A percentile compares a stretch with the other conserved stretches of the same genome.
Evolutionary conservation across 345 rosid species (phyloP).

Genomic region (Syzygium aqueum): DNA sequence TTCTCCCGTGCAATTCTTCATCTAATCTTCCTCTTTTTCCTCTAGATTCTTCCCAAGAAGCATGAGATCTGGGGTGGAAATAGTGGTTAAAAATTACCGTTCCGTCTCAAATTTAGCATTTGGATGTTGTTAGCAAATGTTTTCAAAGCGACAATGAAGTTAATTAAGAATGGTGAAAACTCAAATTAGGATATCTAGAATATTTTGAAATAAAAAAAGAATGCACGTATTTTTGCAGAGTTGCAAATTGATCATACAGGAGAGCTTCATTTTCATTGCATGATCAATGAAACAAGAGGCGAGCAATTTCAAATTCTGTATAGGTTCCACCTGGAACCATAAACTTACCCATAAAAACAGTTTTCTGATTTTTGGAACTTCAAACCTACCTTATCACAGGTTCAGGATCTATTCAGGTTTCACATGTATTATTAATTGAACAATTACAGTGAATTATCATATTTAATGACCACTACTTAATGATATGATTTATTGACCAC

Average conservation of each 20-base stretch:
- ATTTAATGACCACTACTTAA: no score
- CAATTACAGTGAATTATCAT: no score
- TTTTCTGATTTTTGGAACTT: no score
- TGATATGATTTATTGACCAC: no score
- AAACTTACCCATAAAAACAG: no score
- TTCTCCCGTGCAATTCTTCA: neutral
- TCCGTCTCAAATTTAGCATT: neutral
- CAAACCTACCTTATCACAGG: no score
- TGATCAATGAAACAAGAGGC: neutral
- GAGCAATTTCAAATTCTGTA: no score
- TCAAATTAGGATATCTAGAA: accelerated
- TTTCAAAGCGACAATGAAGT: neutral
- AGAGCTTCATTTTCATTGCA: neutral
- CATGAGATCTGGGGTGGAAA: neutral
- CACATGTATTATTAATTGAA: no score
- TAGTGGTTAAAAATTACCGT: neutral
- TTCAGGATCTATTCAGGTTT: no score
- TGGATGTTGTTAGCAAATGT: neutral
- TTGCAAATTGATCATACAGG: accelerated
- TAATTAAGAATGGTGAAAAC: neutral
- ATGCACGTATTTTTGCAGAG: accelerated
- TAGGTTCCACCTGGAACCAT: no score
- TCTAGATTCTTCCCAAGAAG: neutral
- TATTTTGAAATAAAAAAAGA: neutral
- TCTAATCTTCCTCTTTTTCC: neutral